These are phyloP conservation scores for Monosporascus cannonballus DNA, from an alignment of 2,329 filamentous ascomycete species.

Conservation along the genomic window DNA sequence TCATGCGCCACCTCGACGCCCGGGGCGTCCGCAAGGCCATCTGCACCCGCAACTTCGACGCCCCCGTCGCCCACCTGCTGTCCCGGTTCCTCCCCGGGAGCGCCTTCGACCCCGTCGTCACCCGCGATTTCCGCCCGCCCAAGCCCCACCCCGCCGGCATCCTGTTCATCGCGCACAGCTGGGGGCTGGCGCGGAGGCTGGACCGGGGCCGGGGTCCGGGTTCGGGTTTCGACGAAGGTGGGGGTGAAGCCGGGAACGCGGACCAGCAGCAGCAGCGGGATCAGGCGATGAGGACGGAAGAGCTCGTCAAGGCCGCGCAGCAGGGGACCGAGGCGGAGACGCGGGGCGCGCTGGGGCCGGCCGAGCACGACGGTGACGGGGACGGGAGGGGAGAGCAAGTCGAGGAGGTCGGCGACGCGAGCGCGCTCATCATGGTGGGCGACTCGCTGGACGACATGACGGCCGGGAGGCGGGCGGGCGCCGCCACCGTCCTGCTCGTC, in stretches of 20 bases:
- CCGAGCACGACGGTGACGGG: slow-evolving; percentile 8
- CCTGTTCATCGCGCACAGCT: slow-evolving; percentile 72
- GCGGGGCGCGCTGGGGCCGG: slow-evolving; percentile 12
- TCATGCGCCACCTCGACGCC: slow-evolving; percentile 78
- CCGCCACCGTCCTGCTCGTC: slow-evolving; percentile 81
- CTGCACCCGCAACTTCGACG: slow-evolving; percentile 90
- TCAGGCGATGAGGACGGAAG: slow-evolving; percentile 6
- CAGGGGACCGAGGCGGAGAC: slow-evolving; percentile 10
- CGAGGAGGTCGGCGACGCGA: slow-evolving; percentile 44
- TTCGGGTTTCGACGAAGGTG: background rate
- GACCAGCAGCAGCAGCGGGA: slow-evolving; percentile 1
- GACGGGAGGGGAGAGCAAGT: slow-evolving; percentile 17
- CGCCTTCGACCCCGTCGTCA: slow-evolving; percentile 73
- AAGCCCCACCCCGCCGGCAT: slow-evolving; percentile 89
- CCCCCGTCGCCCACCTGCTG: slow-evolving; percentile 69
- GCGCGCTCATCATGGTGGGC: slow-evolving; percentile 58
- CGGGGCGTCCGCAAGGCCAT: slow-evolving; percentile 69
- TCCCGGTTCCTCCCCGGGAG: slow-evolving; percentile 64
- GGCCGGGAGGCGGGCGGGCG: slow-evolving; percentile 74
- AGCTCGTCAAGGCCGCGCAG: slow-evolving; percentile 12
- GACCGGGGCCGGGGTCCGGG: no score
- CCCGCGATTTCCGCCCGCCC: slow-evolving; percentile 73
- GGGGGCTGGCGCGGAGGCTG: slow-evolving; percentile 49
- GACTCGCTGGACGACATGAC: slow-evolving; percentile 92
- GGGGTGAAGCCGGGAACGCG: background rate